These are phyloP conservation scores for Xylaria curta DNA, from an alignment of 495 filamentous ascomycete species.

Conservation along the genomic window DNA sequence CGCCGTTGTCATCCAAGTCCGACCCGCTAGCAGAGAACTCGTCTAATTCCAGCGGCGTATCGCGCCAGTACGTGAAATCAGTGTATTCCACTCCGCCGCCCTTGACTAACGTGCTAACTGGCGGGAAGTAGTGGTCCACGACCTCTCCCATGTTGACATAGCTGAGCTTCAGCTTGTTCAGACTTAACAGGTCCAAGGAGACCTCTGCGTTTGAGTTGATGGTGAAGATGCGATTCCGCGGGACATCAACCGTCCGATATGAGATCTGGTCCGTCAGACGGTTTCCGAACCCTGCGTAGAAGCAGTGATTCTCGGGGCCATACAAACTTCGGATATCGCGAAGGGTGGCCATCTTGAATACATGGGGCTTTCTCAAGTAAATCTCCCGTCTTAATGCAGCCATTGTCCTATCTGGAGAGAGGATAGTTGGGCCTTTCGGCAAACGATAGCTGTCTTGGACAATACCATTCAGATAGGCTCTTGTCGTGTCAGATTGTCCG, in stretches of 20 bases:
- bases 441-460: conserved; percentile 85
- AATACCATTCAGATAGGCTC: conserved; percentile 89
- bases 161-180: conserved; percentile 95
- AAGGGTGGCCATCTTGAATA: conserved; percentile 99
- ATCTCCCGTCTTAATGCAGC: conserved; percentile 93
- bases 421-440: conserved; percentile 89
- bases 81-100: conserved; percentile 85
- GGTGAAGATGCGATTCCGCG: conserved; percentile 92
- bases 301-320: conserved; percentile 77
- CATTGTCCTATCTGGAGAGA: conserved; percentile 94
- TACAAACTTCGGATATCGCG: conserved; percentile 92
- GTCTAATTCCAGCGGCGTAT: conserved; percentile 73
- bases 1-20: conserved; percentile 59
- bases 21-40: conserved; percentile 81
- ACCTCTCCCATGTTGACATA: conserved; percentile 97
- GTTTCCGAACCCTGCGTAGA: conserved; percentile 98
- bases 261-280: conserved; percentile 94
- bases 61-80: conserved; percentile 88
- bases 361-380: conserved; percentile 94
- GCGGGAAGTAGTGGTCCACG: conserved; percentile 96
- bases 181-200: conserved; percentile 83
- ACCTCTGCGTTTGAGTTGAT: conserved; percentile 99
- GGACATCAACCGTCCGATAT: conserved; percentile 95
- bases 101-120: conserved; percentile 74
- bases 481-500: conserved; percentile 89